Base-by-base conservation (phyloP, 225 moss, liverwort and hornwort genomes). In the Physcomitrellopsis africana region DNA sequence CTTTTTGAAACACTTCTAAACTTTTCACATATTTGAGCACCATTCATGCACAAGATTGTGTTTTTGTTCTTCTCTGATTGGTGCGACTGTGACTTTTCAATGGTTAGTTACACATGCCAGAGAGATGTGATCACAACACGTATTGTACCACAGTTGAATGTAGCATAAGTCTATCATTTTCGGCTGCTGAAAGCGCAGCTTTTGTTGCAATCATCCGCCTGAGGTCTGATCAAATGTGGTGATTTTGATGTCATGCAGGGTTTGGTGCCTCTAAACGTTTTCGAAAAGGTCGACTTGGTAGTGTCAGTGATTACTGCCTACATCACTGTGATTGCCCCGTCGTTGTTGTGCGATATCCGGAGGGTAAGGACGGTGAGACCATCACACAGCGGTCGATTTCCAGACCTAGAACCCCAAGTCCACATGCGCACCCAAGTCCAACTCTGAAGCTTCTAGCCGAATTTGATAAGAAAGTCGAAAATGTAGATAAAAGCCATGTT, bases 311-410 rank as follows among this genome's bases (percentile, higher is more conserved):
- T 74, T 89, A 89, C 56, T 89, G 89, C 45, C 83, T 89, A 22
- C 89, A 86, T 77, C 89, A 89, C 57, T 89, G 83, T 72, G 89
- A 89, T 70, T 89, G 89, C 83, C 89, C 89, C 53, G 86, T 89
- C 14, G 83, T 89, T 54, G 89, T 89, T 67, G 89, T 89, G 65
- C 76, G 89, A 58, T 76, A 83, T 47, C 89, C 86, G 18, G 89
- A 89, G 44, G 86, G 86, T 0, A 89, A 89, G 71, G 89, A 83
- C 44, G 76, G 78, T 70, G 83, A 76, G 67, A 83, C 83, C 9
- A 79, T 86, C 65, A 76, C 81, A 73, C 86, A 83, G 69, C 89
- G 79, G 20, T 69, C 85, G 16, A 74, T 45, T 65, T 86, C 89
- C 52, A 81, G 83, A 42, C 79, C 89, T 56, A 81, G 86, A 72